Base-by-base conservation (phyloP, 495 filamentous ascomycete genomes). In the Talaromyces liani region DNA sequence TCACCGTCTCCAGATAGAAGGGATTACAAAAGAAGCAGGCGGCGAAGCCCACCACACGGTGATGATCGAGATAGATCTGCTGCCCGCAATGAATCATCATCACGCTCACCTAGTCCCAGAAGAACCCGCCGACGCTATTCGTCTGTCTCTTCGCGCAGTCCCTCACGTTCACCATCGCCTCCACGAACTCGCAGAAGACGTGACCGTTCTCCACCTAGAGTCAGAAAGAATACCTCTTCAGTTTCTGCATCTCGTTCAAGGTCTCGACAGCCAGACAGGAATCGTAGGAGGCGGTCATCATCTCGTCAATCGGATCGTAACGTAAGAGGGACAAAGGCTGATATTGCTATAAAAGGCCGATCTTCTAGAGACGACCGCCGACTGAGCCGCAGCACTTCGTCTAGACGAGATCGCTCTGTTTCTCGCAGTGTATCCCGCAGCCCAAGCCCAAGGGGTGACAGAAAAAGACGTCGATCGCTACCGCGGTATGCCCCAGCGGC, bases 51-150 rank as follows among this genome's bases (percentile, higher is more conserved):
- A 68, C 71, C 75, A 70, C 75, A 79, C 68, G 77, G 80, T 81
- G 80, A 73, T 70, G 66, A 80, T 76, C 79, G 80, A 76, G 69
- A 74, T 69, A 74, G 81, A 79, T 80, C 80, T 70, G 73, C 63
- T 65, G 68, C 74, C 73, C 74, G 73, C 72, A 78, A 71, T 79
- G 71, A 77, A 66, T 79, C 79, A 71, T 81, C 79, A 72, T 81
- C 82, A 61, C 80, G 82, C 84, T 88, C 86, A 85, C 86, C 73
- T 77, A 80, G 79, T 69, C 77, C 80, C 75, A 87, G 85, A 83
- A 72, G 80, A 81, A 70, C 75, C 65, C 79, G 73, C 71, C 71
- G 73, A 66, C 71, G 74, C 70, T 70, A 66, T 66, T 69, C 72
- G 67, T 79, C 77, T 53, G 66, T 73, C 58, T 78, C 75, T 62